Base-by-base conservation (phyloP, 2,329 filamentous ascomycete species). In the Keithomyces neogunnii region DNA sequence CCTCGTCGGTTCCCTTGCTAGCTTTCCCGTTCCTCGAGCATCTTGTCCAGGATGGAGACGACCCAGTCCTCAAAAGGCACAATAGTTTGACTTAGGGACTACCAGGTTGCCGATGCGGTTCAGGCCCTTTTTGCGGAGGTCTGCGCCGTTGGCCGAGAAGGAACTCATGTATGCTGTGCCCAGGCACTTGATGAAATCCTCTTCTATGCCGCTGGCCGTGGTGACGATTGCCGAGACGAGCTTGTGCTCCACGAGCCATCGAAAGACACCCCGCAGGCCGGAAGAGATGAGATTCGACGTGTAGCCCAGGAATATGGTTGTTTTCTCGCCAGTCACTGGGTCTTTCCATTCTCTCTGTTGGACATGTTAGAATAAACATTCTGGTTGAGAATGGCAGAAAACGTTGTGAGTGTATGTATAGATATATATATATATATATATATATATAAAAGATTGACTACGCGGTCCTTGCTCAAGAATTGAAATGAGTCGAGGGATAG, bases 1-100 rank as follows among this genome's bases (percentile, higher is more conserved):
- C 77, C 13, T 86, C 78, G 10, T 86, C 80, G 7, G 78, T 81
- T 28, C 76, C 76, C 65, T 83, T 87, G 61, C 81, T 85, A 1
- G 82, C 85, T 66, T 66, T 97, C 91, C 67, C 99, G 93, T 70
- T 99, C 93, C 59, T 86, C 85, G 2, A 97, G 78, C 89, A 99
- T 93, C 58, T 74, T 82, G 71, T 97, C 89, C n/a, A 99, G 75
- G 59, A 99, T 95, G 2, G 93, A 93, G 47, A 97, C 80, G 5
- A 99, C 77, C 93, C 93, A 99, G 72, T 99, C 93, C 67, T 99
- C 93, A 61, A 99, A 99, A 99, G 5, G 86, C 84, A 67, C 93
- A 97, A 74, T 99, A 72, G 72, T 99, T 99, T 68, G 84, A 88
- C 68, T 99, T 99, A 5, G 93, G 93, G 1, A 99, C 93, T 28